Percentiles rank a stretch among this genome's conserved stretches.
These are phyloP conservation scores for Borovskyia barvae DNA, from an alignment of 208 protist species.

Conservation along the genomic window DNA sequence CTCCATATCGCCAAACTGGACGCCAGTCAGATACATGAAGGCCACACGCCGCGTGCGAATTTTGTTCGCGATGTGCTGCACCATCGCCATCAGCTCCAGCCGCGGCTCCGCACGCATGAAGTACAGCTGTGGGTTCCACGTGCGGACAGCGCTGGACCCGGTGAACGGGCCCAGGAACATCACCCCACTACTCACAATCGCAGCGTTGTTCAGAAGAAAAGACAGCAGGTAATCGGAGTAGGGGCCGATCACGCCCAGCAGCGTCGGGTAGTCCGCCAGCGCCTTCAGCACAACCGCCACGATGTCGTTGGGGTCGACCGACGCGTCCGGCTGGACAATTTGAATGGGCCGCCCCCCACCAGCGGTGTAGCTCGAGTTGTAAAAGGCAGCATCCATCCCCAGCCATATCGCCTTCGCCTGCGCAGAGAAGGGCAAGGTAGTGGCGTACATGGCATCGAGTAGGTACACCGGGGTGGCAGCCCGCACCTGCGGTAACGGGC, in stretches of 20 bases:
- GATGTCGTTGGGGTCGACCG: not conserved
- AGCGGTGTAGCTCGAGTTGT: constrained; percentile 9
- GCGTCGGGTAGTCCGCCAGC: constrained; percentile 1
- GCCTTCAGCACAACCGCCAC: not conserved
- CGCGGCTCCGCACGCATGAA: constrained; percentile 40
- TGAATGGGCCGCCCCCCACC: constrained; percentile 11
- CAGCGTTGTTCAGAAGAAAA: constrained; percentile 1
- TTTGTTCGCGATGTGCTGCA: constrained; percentile 23
- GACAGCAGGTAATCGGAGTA: constrained; percentile 17
- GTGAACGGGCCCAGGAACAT: constrained; percentile 35
- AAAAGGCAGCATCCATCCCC: constrained; percentile 27
- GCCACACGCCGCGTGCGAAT: constrained; percentile 31
- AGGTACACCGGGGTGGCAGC: constrained; percentile 5
- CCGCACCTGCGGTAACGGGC: not conserved
- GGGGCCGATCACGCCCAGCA: constrained; percentile 26
- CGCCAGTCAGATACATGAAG: constrained; percentile 54
- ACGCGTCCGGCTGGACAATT: constrained; percentile 2
- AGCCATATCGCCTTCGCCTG: constrained; percentile 17
- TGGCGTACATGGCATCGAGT: constrained; percentile 13
- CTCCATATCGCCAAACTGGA: constrained; percentile 32
- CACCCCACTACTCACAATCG: constrained; percentile 18
- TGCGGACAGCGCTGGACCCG: constrained; percentile 28
- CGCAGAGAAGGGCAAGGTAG: too few species aligned
- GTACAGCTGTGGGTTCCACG: constrained; percentile 36
- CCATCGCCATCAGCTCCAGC: constrained; percentile 29